Percentiles rank a stretch among this genome's conserved stretches.
Conservation (phyloP, 441 rosid species). For the Francoa sonchifolia region DNA sequence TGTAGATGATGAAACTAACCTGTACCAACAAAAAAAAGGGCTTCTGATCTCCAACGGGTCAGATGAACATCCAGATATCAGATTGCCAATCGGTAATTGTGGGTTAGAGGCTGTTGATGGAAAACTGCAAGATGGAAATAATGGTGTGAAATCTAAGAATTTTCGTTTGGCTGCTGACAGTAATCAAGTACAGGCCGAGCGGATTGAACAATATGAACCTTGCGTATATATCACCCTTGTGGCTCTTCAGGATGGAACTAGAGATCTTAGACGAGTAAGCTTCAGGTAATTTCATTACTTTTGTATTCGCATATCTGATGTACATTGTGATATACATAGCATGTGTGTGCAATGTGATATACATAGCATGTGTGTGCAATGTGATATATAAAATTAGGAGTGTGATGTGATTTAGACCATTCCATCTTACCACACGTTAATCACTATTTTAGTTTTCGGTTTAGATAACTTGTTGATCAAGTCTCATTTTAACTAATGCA, state of each 20-base stretch:
- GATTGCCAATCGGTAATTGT: constrained; percentile 30
- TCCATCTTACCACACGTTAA: too few relatives aligned
- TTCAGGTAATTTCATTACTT: constrained; percentile 56
- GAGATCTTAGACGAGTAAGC: constrained; percentile 96
- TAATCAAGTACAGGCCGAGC: constrained; percentile 68
- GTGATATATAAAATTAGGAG: too few relatives aligned
- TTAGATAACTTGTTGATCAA: background rate
- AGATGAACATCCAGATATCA: constrained; percentile 26
- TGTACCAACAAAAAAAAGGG: constrained; percentile 9
- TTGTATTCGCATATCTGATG: too few relatives aligned
- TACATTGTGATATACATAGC: too few relatives aligned
- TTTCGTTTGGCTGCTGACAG: constrained; percentile 30
- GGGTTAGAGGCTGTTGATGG: constrained; percentile 39
- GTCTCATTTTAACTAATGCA: constrained; percentile 5
- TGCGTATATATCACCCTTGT: constrained; percentile 87
- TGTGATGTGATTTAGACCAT: too few relatives aligned
- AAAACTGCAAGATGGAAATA: constrained; percentile 41
- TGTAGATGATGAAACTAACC: constrained; percentile 17
- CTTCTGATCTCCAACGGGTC: constrained; percentile 17
- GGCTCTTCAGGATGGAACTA: constrained; percentile 78
- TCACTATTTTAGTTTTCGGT: too few relatives aligned
- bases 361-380: too few relatives aligned
- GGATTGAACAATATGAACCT: constrained; percentile 95
- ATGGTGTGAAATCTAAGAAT: constrained; percentile 36
- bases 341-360: too few relatives aligned